Evolutionary conservation across 1,284 basidiomycete species (phyloP), one percentile per base, ranked within the genome.

Genomic region (Naganishia cerealis): DNA sequence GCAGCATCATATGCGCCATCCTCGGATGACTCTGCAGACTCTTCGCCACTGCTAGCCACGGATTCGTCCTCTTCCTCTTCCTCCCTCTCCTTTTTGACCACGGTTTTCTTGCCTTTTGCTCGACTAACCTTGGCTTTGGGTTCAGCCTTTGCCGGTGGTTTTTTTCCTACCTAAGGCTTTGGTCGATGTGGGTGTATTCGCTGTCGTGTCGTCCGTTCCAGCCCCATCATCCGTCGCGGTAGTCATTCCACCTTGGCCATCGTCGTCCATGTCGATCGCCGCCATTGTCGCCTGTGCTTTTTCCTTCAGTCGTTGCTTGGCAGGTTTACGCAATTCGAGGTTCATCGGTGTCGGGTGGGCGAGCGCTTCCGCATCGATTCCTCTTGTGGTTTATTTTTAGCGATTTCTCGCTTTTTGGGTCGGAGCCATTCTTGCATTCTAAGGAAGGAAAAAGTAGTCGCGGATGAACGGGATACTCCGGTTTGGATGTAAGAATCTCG

Each of bases 401-500:
- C 63, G 55, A 70, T 62, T 52, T 70, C 69, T n/a, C 67, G 55
- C 57, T 70, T 70, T 46, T 68, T 70, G 9, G 69, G 69, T 21
- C 66, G 48, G 50, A 70, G 61, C 69, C 69, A 70, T 56, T 67
- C 69, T 54, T 70, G 66, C 69, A 70, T 70, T 26, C 59, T 63
- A 24, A 40, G 29, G 38, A 12, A 21, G 33, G 16, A 42, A 39
- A 15, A 40, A 29, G n/a, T 52, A 12, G 48, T 6, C 16, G 16
- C n/a, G 57, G 2, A 12, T 9, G 18, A 39, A 24, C 13, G n/a
- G 26, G n/a, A 29, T 21, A 21, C 5, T 21, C 7, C 24, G 42
- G n/a, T 48, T n/a, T n/a, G n/a, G n/a, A n/a, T 10, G 46, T 21
- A 16, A 38, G 50, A 53, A 9, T 53, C 59, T 62, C 67, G 85